phyloP scores from a whole-genome alignment of 345 rosid genomes.

The Pistacia vera region DNA sequence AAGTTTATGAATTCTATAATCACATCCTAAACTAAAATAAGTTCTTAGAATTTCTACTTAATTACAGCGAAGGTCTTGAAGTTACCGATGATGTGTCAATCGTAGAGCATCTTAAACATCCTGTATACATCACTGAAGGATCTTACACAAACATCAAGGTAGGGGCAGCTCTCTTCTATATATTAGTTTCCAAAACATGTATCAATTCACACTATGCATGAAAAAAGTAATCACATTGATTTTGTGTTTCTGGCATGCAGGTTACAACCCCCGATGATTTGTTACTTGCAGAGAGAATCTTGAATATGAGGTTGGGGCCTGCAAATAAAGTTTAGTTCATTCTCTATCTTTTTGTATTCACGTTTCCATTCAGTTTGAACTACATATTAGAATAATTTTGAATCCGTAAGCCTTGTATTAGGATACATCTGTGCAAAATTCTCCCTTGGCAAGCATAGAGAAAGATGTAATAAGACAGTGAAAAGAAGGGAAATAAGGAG shows the following conservation, averaged over 20 bases:
- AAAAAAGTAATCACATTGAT: not conserved
- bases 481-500: too few species aligned
- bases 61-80: constrained; percentile 77
- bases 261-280: constrained; percentile 96
- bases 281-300: constrained; percentile 82
- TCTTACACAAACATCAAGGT: constrained; percentile 96
- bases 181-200: not conserved
- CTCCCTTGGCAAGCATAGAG: too few species aligned
- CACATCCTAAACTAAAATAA: not conserved
- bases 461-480: too few species aligned
- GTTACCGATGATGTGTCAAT: constrained; percentile 96
- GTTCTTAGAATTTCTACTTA: constrained; percentile 1
- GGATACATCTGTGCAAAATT: too few species aligned
- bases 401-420: not conserved
- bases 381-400: not conserved
- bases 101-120: constrained; percentile 90
- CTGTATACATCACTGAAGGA: constrained; percentile 86
- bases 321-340: constrained; percentile 3
- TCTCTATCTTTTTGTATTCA: not conserved
- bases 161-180: constrained; percentile 4
- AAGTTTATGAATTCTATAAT: not conserved
- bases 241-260: constrained; percentile 33
- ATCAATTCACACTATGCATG: not conserved
- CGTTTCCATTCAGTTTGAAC: not conserved
- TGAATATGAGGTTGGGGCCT: constrained; percentile 36